Evolutionary conservation across 192 early-diverging fungal genomes (phyloP), one percentile per base, ranked within the genome.

Genomic region (Physocladia obscura): DNA sequence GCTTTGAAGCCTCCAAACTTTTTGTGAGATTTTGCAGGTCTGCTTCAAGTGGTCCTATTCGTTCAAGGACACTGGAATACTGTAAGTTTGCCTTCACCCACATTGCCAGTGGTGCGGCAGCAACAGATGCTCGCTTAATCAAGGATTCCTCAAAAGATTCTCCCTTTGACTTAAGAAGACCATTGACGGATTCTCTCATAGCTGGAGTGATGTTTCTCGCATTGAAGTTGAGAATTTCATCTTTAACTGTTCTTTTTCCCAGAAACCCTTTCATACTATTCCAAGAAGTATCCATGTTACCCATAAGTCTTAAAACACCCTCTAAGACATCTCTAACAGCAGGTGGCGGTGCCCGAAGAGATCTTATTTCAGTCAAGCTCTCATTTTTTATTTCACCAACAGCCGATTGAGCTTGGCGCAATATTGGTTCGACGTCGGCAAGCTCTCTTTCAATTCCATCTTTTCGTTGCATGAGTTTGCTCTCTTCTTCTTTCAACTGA

Each of bases 211-310:
- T 84, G 24, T 62, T 82, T 27, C 80, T 64, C 19, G 83, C 84
- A 49, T 87, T 75, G 61, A 88, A 88, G 69, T 85, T 87, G 74
- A 88, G 77, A 57, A 86, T 86, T 73, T 88, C 87, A 26, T 88
- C 87, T 54, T 88, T 88, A 6, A 88, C 74, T 0, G 82, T 84
- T 31, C 87, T 31, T 62, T 88, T 84, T 24, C 86, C 87, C 22
- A 88, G 71, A 64, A 88, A 88, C 0, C 82, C 77, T 60, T 88
- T 88, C 87, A 88, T 88, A 65, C 83, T 88, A 39, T 84, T 88
- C 87, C 87, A 88, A 3, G 85, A 87, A 79, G 85, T 88, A 62
- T 88, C 87, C 47, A 84, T 60, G 29, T 75, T 82, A 29, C 87
- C 87, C 79, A 88, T 84, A 13, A 88, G 65, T 8, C 84, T 49